Percentiles rank a stretch among this genome's conserved stretches.
Conservation (phyloP, 73 alveolate genomes). For the Paramecium sexaurelia region DNA sequence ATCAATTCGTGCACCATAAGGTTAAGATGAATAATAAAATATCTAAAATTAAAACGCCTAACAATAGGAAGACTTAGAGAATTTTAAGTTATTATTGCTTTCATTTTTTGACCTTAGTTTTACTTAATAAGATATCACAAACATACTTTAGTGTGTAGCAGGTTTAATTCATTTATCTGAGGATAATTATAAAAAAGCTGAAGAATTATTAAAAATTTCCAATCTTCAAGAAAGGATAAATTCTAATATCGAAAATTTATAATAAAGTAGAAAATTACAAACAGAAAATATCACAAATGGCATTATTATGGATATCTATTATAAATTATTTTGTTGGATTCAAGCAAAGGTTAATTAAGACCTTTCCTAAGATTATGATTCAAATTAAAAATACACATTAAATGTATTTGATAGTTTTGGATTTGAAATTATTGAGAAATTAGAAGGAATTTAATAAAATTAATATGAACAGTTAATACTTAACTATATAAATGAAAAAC, state of each 20-base stretch:
- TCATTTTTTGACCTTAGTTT: background rate
- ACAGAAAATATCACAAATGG: slow-evolving; percentile 87
- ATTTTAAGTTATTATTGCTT: background rate
- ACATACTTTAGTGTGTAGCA: background rate
- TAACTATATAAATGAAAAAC: slow-evolving; percentile 93
- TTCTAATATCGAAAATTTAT: background rate
- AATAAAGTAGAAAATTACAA: background rate
- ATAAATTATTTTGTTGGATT: slow-evolving; percentile 90
- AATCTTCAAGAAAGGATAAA: background rate
- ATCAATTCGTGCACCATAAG: slow-evolving; percentile 31
- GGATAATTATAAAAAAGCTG: background rate
- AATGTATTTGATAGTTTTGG: slow-evolving; percentile 97
- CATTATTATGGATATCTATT: slow-evolving; percentile 80
- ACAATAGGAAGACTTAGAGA: background rate
- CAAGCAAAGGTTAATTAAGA: slow-evolving; percentile 69
- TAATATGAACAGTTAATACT: slow-evolving; percentile 91
- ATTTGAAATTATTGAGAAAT: slow-evolving; percentile 87
- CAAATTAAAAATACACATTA: background rate
- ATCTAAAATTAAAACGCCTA: background rate
- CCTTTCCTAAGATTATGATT: background rate
- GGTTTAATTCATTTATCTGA: background rate
- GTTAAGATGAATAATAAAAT: background rate
- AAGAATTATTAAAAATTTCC: background rate
- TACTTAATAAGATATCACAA: background rate
- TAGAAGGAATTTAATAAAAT: slow-evolving; percentile 63